These are phyloP conservation scores for Geotrichum restrictum DNA, from an alignment of 1,139 yeast species.

Conservation along the genomic window DNA sequence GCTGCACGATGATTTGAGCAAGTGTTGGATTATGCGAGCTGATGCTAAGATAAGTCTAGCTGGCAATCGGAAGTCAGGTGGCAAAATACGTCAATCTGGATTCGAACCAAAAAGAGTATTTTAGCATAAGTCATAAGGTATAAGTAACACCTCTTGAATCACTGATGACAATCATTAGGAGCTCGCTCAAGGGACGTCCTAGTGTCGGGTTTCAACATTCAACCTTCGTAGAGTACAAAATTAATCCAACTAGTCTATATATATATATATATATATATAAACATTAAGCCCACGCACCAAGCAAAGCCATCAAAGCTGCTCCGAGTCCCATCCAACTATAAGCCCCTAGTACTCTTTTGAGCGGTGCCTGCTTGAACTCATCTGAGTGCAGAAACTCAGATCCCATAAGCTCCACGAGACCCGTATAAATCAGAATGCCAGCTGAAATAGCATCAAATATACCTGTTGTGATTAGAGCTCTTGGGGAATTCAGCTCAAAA, in stretches of 20 bases:
- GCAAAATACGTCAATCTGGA: too few species aligned
- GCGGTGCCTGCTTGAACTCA: conserved; percentile 32
- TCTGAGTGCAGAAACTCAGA: conserved; percentile 67
- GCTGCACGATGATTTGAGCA: too few species aligned
- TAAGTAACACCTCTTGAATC: too few species aligned
- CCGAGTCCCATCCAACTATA: conserved; percentile 53
- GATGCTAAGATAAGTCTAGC: too few species aligned
- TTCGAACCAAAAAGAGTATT: too few species aligned
- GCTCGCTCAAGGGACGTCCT: too few species aligned
- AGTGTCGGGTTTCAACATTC: too few species aligned
- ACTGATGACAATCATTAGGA: too few species aligned
- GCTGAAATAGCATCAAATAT: conserved; percentile 78
- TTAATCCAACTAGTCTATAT: not conserved
- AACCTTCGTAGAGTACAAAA: too few species aligned
- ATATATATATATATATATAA: not conserved
- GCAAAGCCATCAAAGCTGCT: conserved; percentile 76
- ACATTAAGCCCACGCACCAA: conserved; percentile 80
- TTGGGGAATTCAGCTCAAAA: conserved; percentile 55
- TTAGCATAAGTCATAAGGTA: too few species aligned
- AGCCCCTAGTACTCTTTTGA: conserved; percentile 41
- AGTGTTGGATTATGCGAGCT: not conserved
- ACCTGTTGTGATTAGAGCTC: conserved; percentile 68
- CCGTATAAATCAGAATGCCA: conserved; percentile 83
- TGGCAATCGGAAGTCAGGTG: too few species aligned
- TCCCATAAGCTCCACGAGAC: conserved; percentile 85